phyloP scores from a whole-genome alignment of 2,329 filamentous ascomycete genomes.

The Scedosporium dehoogii region DNA sequence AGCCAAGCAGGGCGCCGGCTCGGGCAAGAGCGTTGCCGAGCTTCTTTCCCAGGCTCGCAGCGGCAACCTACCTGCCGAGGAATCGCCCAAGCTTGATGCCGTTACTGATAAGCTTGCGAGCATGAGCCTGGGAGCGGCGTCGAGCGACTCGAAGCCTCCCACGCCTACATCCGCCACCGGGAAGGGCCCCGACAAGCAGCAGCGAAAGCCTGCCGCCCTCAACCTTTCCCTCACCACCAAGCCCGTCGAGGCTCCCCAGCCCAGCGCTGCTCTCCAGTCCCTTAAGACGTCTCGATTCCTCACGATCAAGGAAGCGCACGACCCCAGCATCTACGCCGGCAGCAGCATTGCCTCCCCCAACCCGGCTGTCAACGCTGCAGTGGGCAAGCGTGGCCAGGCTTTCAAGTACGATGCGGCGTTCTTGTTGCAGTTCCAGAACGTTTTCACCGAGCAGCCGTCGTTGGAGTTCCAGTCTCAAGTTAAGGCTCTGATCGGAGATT shows the following conservation, averaged over 20 bases:
- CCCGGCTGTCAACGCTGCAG: slow-evolving; percentile 75
- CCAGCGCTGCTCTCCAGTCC: slow-evolving; percentile 86
- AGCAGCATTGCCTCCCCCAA: slow-evolving; percentile 76
- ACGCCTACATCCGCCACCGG: slow-evolving; percentile 33
- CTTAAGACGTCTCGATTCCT: slow-evolving; percentile 88
- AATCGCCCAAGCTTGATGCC: slow-evolving; percentile 19
- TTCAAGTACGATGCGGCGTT: slow-evolving; percentile 96
- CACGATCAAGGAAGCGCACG: slow-evolving; percentile 48
- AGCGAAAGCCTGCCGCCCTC: slow-evolving; percentile 71
- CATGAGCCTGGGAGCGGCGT: slow-evolving; percentile 30
- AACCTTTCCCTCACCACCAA: slow-evolving; percentile 80
- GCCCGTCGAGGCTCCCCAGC: slow-evolving; percentile 80
- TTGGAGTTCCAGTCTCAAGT: slow-evolving; percentile 87
- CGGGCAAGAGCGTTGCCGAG: slow-evolving; percentile 43
- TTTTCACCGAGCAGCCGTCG: slow-evolving; percentile 95
- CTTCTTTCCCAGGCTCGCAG: slow-evolving; percentile 19
- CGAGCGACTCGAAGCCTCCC: slow-evolving; percentile 27
- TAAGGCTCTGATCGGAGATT: slow-evolving; percentile 74
- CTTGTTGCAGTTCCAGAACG: slow-evolving; percentile 88
- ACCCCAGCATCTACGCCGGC: slow-evolving; percentile 2
- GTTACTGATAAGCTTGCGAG: slow-evolving; percentile 40
- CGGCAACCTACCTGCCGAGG: background rate
- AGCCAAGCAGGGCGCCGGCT: slow-evolving; percentile 40
- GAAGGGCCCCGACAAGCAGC: slow-evolving; percentile 49
- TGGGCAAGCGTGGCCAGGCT: slow-evolving; percentile 66